Conservation (phyloP, 108 stramenopile genomes). For the Seminavis robusta region DNA sequence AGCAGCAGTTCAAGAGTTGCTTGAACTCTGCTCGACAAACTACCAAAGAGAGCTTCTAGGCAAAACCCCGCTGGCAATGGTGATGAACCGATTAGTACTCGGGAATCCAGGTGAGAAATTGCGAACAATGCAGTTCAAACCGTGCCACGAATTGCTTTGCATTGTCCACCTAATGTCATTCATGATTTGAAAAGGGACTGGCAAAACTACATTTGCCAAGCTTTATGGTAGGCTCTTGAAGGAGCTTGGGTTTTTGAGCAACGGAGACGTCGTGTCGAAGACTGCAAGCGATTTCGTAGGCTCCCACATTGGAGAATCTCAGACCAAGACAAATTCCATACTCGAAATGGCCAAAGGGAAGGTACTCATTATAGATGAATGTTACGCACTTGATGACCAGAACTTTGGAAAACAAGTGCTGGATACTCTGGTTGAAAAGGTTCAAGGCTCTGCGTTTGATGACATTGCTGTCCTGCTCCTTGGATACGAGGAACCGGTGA, state of each 20-base stretch:
- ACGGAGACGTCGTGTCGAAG: constrained; percentile 63
- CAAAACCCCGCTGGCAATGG: constrained; percentile 28
- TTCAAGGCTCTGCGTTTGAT: constrained; percentile 62
- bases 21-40: constrained; percentile 41
- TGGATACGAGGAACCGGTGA: constrained; percentile 69
- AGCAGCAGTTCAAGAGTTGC: constrained; percentile 22
- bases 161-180: too few relatives aligned
- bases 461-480: constrained; percentile 74
- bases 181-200: too few relatives aligned
- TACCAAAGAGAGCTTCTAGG: constrained; percentile 44
- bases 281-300: constrained; percentile 67
- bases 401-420: constrained; percentile 53
- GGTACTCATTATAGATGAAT: constrained; percentile 81
- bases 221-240: constrained; percentile 56
- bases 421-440: constrained; percentile 72
- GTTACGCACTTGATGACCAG: constrained; percentile 50
- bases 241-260: constrained; percentile 65
- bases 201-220: constrained; percentile 70
- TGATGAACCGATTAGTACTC: constrained; percentile 64
- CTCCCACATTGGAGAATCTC: constrained; percentile 40
- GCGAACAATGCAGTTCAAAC: too few relatives aligned
- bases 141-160: too few relatives aligned
- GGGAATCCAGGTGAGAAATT: constrained; percentile 86
- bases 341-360: constrained; percentile 50
- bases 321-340: constrained; percentile 44